A percentile compares a stretch with the other conserved stretches of the same genome.
phyloP scores from a whole-genome alignment of 225 moss, liverwort and hornwort species.

The Neckera pumila region DNA sequence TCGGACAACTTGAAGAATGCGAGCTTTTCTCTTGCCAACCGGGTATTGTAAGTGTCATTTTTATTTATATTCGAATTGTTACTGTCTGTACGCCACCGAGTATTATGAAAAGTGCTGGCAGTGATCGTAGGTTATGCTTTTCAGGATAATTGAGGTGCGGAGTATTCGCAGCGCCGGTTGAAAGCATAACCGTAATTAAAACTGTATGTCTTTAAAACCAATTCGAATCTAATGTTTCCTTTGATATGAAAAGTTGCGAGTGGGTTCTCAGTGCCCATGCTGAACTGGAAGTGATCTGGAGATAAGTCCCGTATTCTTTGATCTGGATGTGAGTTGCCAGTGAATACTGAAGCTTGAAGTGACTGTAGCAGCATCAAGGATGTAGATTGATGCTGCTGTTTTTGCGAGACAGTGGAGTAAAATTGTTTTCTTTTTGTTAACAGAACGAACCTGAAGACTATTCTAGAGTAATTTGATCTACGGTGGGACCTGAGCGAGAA shows the following conservation, averaged over 20 bases:
- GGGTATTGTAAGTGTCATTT: neutral
- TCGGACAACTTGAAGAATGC: no score
- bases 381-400: neutral
- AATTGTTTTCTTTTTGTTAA: neutral
- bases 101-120: neutral
- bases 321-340: neutral
- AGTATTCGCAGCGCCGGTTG: neutral
- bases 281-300: neutral
- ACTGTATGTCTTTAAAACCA: neutral
- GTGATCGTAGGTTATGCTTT: neutral
- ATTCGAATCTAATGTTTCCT: neutral
- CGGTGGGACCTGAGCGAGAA: neutral
- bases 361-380: neutral
- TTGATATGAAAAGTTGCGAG: constrained; percentile 9
- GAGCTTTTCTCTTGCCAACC: neutral
- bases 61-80: neutral
- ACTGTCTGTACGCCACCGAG: neutral
- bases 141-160: neutral
- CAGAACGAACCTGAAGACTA: neutral
- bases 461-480: neutral
- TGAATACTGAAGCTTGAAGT: neutral
- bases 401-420: neutral
- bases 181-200: neutral
- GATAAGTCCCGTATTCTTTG: neutral
- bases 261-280: neutral